Percentiles rank a stretch among this genome's conserved stretches.
These are phyloP conservation scores for Arthrinium phaeospermum DNA, from an alignment of 2,329 filamentous ascomycete species.

Conservation along the genomic window DNA sequence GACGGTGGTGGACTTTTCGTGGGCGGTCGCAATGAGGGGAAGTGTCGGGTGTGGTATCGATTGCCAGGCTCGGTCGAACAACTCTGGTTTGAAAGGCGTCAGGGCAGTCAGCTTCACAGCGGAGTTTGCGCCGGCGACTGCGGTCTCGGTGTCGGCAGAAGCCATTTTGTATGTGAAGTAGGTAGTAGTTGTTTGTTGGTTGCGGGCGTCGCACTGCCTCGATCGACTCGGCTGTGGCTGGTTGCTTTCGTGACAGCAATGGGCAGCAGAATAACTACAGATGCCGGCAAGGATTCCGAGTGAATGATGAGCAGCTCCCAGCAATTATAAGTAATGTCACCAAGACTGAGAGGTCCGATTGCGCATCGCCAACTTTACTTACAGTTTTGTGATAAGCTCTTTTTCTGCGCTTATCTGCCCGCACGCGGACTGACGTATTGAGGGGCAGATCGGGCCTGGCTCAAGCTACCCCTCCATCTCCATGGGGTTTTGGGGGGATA, in stretches of 20 bases:
- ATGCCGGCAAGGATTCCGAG: too few species aligned
- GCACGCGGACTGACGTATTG: slow-evolving; percentile 19
- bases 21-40: slow-evolving; percentile 86
- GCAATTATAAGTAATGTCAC: not conserved
- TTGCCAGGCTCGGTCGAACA: slow-evolving; percentile 81
- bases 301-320: not conserved
- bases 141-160: slow-evolving; percentile 11
- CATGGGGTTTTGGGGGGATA: not conserved
- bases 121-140: slow-evolving; percentile 8
- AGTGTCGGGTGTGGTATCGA: slow-evolving; percentile 84
- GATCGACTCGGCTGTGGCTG: not conserved
- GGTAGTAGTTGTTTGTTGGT: not conserved
- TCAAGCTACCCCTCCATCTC: not conserved
- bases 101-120: slow-evolving; percentile 49
- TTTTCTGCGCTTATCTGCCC: slow-evolving; percentile 22
- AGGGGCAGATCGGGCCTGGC: not conserved
- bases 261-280: not conserved
- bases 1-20: slow-evolving; percentile 85
- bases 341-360: not conserved
- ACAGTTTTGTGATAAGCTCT: slow-evolving; percentile 7
- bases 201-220: not conserved
- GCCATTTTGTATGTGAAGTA: not conserved
- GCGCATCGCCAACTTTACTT: slow-evolving; percentile 4
- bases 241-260: not conserved
- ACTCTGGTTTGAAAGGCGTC: slow-evolving; percentile 58